Base-by-base conservation (phyloP, 352 stramenopile genomes). In the Elongisporangium anandrum region DNA sequence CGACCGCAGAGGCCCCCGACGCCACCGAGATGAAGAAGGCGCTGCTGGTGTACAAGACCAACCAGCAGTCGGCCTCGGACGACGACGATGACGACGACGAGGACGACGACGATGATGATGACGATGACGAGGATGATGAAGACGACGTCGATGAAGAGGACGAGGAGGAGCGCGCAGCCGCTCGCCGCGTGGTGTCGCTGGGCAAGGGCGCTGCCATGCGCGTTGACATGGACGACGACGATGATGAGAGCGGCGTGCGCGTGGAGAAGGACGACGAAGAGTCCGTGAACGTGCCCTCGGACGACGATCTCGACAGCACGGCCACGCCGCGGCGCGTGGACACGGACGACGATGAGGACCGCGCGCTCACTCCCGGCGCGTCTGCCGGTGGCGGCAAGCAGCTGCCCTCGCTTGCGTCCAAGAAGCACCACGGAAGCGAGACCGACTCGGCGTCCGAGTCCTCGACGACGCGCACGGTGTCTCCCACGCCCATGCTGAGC, bases 251-350 rank as follows among this genome's bases (percentile, higher is more conserved):
- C 23, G 76, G 79, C 21, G 76, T 88, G 50, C 74, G 72, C 38
- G 75, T 88, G 26, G 78, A 90, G 60, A 90, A 88, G 53, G 81
- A 90, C 61, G 81, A 92, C 62, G 82, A 92, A 56, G 79, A 89
- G 71, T 87, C 73, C 21, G 65, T 88, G 29, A 85, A 92, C 54
- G 77, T 69, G 50, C 82, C 78, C 22, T 92, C 78, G 21, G 82
- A 92, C 59, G 79, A 90, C 60, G 83, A 92, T 24, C 58, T 90
- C 41, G 83, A 92, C 59, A 88, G 72, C 68, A 78, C 77, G 29
- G 65, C 79, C 17, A 88, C 80, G 16, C 78, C 78, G 3, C 64
- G 57, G 45, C 76, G 74, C 52, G 68, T 65, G 0, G 76, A 86
- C 55, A 76, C 70, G 9, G 80, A 90, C 22, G 79, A 88, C 23